Conservation (phyloP, 2,329 filamentous ascomycete species). For the Cladobotryum protrusum region DNA sequence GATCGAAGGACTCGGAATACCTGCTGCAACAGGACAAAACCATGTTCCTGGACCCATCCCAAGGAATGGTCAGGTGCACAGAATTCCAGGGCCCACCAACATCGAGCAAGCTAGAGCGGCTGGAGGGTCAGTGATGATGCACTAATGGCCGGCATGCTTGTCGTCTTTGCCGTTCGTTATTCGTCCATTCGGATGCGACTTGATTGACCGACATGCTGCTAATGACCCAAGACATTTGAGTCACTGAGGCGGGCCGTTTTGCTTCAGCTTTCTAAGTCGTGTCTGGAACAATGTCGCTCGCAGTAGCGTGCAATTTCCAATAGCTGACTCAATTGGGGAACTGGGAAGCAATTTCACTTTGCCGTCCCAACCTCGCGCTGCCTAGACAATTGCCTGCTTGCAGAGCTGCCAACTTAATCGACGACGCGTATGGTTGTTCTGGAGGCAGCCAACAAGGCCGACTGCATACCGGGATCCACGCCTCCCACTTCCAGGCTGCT, state of each 20-base stretch:
- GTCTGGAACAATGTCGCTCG: neutral
- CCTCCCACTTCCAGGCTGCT: neutral
- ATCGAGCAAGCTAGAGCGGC: constrained; percentile 6
- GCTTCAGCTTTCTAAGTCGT: neutral
- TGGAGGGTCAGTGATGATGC: constrained; percentile 10
- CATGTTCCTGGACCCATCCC: constrained; percentile 13
- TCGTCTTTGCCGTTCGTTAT: constrained; percentile 4
- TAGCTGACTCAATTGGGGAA: neutral
- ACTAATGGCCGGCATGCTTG: constrained; percentile 10
- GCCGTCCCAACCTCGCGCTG: neutral
- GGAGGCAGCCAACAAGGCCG: neutral
- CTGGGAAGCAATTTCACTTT: neutral
- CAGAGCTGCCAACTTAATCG: neutral
- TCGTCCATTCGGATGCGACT: constrained; percentile 9
- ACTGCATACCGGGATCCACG: neutral
- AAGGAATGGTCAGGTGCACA: constrained; percentile 12
- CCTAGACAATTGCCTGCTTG: neutral
- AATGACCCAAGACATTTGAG: constrained; percentile 8
- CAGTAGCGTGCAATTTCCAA: neutral
- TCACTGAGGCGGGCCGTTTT: constrained; percentile 6
- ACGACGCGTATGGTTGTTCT: neutral
- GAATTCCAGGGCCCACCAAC: constrained; percentile 10
- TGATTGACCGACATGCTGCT: constrained; percentile 12
- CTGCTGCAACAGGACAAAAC: neutral
- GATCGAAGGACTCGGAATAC: neutral